phyloP scores from a whole-genome alignment of 1,284 basidiomycete species.

The Puccinia hordei region DNA sequence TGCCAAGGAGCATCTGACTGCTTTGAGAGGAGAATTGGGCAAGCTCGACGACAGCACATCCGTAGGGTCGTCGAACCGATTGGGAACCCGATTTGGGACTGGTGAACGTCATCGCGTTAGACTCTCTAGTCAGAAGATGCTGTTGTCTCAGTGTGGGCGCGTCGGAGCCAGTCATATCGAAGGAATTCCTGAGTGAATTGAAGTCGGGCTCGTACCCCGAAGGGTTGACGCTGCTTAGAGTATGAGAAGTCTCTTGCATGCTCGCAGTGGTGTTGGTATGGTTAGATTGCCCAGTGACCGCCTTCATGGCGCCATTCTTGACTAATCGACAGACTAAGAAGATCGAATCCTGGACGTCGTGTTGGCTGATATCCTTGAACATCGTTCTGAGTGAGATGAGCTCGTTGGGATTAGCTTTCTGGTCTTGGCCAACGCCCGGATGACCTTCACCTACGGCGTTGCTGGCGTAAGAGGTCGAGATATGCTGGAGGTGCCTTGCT shows the following conservation, averaged over 20 bases:
- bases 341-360: conserved; percentile 79
- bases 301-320: conserved; percentile 67
- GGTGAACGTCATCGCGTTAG: conserved; percentile 52
- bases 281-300: conserved; percentile 12
- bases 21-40: conserved; percentile 70
- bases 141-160: conserved; percentile 23
- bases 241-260: background rate
- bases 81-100: conserved; percentile 49
- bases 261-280: background rate
- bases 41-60: conserved; percentile 86
- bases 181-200: conserved; percentile 46
- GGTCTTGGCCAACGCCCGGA: conserved; percentile 1
- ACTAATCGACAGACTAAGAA: conserved; percentile 89
- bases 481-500: conserved; percentile 18
- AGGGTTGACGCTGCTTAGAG: background rate
- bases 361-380: conserved; percentile 81
- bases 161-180: conserved; percentile 35
- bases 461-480: background rate
- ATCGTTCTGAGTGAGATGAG: conserved; percentile 72
- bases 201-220: conserved; percentile 40
- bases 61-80: conserved; percentile 79
- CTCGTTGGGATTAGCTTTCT: conserved; percentile 14
- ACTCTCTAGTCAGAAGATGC: conserved; percentile 32
- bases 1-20: conserved; percentile 54
- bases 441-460: conserved; percentile 6